Evolutionary conservation across 202 grass and related monocot genomes (phyloP).

Genomic region (Zoysia matrella): DNA sequence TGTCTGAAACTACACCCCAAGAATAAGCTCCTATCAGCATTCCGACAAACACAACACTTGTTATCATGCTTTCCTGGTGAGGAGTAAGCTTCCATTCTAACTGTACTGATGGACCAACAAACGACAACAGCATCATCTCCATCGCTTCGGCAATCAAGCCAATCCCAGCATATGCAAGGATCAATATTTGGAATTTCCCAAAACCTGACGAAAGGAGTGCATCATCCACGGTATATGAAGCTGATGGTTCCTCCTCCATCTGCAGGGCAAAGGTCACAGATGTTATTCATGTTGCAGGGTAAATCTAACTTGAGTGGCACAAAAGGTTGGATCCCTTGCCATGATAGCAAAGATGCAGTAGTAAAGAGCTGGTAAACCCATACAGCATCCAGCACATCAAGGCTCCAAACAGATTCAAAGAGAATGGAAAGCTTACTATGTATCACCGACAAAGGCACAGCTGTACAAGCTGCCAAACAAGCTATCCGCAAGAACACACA

Average conservation of each 20-base stretch:
- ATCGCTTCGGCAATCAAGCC: slow-evolving; percentile 90
- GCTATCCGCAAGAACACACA: not conserved
- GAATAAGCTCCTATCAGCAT: slow-evolving; percentile 90
- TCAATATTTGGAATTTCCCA: slow-evolving; percentile 79
- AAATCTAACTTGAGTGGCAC: not conserved
- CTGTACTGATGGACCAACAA: slow-evolving; percentile 92
- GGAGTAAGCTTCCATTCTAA: slow-evolving; percentile 83
- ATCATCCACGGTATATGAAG: slow-evolving; percentile 81
- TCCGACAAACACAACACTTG: slow-evolving; percentile 91
- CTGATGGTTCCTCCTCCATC: slow-evolving; percentile 72
- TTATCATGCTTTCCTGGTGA: slow-evolving; percentile 92
- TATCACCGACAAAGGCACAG: not conserved
- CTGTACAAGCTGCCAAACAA: not conserved
- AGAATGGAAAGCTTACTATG: not conserved
- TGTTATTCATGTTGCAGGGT: slow-evolving; percentile 21
- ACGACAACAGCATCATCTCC: slow-evolving; percentile 99
- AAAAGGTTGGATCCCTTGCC: not conserved
- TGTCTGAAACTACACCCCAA: slow-evolving; percentile 92
- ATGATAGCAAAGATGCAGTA: not conserved
- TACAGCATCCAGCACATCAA: not conserved
- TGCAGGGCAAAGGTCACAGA: slow-evolving; percentile 42
- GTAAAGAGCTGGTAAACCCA: not conserved
- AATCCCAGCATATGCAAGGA: slow-evolving; percentile 83
- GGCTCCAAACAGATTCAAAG: not conserved
- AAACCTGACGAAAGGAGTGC: slow-evolving; percentile 76